A percentile compares a stretch with the other conserved stretches of the same genome.
phyloP scores from a whole-genome alignment of 345 rosid genomes.

The Barbarea vulgaris region DNA sequence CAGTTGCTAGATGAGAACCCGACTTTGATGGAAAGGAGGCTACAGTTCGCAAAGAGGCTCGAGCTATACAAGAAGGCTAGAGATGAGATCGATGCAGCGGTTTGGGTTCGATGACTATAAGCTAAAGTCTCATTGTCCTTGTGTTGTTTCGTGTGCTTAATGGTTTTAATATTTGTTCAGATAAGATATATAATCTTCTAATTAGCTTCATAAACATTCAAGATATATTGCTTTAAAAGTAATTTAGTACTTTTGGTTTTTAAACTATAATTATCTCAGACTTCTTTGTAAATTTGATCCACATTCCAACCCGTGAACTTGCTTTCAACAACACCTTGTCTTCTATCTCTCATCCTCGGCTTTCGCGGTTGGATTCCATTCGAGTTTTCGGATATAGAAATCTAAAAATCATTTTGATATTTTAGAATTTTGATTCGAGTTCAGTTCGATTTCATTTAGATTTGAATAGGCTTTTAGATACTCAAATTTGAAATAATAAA shows the following conservation, averaged over 20 bases:
- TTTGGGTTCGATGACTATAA: slow-evolving; percentile 38
- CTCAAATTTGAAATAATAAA: too few relatives aligned
- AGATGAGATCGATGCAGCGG: slow-evolving; percentile 73
- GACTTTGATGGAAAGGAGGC: slow-evolving; percentile 66
- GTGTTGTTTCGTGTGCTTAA: slow-evolving; percentile 6
- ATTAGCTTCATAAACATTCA: not conserved
- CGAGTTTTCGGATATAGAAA: too few relatives aligned
- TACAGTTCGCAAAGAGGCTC: slow-evolving; percentile 63
- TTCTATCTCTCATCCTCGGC: too few relatives aligned
- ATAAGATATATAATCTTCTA: slow-evolving; percentile 1
- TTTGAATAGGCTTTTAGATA: too few relatives aligned
- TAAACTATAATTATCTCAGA: not conserved
- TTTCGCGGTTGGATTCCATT: too few relatives aligned
- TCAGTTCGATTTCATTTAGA: too few relatives aligned
- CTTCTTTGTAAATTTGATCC: too few relatives aligned
- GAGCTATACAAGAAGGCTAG: slow-evolving; percentile 71
- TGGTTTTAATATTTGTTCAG: not conserved
- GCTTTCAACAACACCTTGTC: too few relatives aligned
- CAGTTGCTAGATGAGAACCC: slow-evolving; percentile 65
- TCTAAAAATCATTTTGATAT: too few relatives aligned
- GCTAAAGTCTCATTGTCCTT: not conserved
- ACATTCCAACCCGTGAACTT: too few relatives aligned
- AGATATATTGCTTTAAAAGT: not conserved
- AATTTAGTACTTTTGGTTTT: not conserved
- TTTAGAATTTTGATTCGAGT: too few relatives aligned